phyloP scores from a whole-genome alignment of 1,284 basidiomycete genomes.

The Puccinia polysora region DNA sequence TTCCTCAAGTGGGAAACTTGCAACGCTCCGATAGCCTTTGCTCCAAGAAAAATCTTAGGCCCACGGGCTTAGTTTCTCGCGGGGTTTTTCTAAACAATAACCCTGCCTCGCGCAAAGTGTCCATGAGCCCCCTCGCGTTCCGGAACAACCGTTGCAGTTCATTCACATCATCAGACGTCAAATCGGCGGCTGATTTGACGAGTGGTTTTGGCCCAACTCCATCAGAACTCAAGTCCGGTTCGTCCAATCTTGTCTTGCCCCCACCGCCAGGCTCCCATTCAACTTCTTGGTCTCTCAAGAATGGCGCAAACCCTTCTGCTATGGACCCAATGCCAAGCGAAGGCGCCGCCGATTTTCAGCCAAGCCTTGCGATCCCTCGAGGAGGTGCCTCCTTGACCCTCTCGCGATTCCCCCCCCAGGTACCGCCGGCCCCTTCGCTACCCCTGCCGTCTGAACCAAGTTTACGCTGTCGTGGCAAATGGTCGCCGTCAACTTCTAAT shows the following conservation, averaged over 20 bases:
- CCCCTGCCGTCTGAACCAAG: slow-evolving; percentile 3
- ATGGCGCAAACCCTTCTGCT: neutral
- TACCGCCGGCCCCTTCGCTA: slow-evolving; percentile 24
- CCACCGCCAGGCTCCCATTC: no score
- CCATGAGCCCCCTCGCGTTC: neutral
- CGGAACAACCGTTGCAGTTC: slow-evolving; percentile 5
- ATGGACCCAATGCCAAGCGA: neutral
- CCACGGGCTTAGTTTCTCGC: neutral
- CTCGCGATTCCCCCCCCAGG: slow-evolving; percentile 3
- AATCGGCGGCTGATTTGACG: neutral
- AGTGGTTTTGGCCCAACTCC: neutral
- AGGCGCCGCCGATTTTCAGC: slow-evolving; percentile 1
- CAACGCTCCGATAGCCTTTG: neutral
- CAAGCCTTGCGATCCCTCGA: neutral
- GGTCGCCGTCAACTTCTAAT: neutral
- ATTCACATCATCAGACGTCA: neutral
- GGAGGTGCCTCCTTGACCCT: slow-evolving; percentile 19
- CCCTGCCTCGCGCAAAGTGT: neutral
- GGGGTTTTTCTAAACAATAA: neutral
- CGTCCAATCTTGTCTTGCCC: neutral
- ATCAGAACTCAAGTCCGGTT: slow-evolving; percentile 3
- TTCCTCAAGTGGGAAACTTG: neutral
- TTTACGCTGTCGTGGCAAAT: neutral
- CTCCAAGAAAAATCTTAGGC: neutral
- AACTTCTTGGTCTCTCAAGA: neutral